These are phyloP conservation scores for Fusarium sp. DNA, from an alignment of 2,329 filamentous ascomycete species.

Conservation along the genomic window DNA sequence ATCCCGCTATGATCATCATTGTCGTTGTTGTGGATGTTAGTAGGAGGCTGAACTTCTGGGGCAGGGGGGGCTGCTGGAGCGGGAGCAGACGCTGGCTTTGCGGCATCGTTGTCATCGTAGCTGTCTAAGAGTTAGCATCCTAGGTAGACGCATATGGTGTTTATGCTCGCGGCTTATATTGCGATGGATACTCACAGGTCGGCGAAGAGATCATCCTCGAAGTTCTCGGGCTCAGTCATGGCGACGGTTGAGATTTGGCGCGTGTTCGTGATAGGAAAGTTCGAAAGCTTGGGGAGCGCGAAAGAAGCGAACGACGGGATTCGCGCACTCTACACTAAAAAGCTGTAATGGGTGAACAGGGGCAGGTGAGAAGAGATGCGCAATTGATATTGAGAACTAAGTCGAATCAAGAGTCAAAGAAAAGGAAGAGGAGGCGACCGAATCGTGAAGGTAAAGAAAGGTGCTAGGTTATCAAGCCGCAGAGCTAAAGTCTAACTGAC, in stretches of 20 bases:
- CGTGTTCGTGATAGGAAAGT: constrained; percentile 14
- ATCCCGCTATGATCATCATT: constrained; percentile 34
- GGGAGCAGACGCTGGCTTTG: constrained; percentile 51
- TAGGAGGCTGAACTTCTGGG: constrained; percentile 40
- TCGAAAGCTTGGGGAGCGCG: background rate
- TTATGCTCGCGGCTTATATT: background rate
- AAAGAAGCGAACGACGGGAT: constrained; percentile 1
- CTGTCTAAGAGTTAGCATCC: constrained; percentile 49
- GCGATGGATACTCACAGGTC: constrained; percentile 75
- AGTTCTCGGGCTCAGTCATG: constrained; percentile 84
- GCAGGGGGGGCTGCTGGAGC: constrained; percentile 41
- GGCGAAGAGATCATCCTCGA: constrained; percentile 94
- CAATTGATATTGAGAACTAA: background rate
- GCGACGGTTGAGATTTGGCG: constrained; percentile 24
- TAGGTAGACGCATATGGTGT: background rate
- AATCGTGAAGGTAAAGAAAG: constrained; percentile 22
- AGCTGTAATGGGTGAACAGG: background rate
- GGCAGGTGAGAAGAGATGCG: background rate
- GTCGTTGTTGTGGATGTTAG: constrained; percentile 39
- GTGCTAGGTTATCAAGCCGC: constrained; percentile 24
- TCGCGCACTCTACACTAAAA: background rate
- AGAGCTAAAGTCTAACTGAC: constrained; percentile 23
- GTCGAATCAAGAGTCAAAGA: constrained; percentile 14
- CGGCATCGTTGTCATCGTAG: constrained; percentile 70
- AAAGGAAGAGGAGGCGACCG: constrained; percentile 24